Evolutionary conservation across 208 protist genomes (phyloP).

Genomic region (Leishmania arabica): DNA sequence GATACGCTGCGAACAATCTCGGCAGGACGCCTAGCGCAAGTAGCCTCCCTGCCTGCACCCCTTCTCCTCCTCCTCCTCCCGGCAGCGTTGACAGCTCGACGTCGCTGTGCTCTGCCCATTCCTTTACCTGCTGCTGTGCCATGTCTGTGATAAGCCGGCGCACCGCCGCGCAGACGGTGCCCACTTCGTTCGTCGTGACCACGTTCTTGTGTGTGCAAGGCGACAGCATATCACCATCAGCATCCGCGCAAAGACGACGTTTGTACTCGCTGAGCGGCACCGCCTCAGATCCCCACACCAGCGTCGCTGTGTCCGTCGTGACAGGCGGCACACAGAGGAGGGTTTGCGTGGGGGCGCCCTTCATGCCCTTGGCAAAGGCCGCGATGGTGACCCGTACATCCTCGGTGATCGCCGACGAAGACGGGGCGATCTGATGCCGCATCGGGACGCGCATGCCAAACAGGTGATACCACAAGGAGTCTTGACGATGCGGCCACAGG

Average conservation of each 20-base stretch:
- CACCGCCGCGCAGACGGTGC: conserved; percentile 5
- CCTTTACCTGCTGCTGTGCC: conserved; percentile 2
- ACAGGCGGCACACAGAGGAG: conserved; percentile 37
- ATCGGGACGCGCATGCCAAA: conserved; percentile 41
- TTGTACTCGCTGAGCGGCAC: conserved; percentile 4
- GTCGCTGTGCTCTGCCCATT: not conserved
- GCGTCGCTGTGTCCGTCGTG: conserved; percentile 22
- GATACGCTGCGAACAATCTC: conserved; percentile 25
- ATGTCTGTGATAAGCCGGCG: conserved; percentile 13
- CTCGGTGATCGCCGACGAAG: conserved; percentile 9
- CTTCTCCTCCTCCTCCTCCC: not conserved
- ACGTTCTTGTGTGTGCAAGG: not conserved
- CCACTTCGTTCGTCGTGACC: conserved; percentile 30
- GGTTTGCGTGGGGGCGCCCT: conserved; percentile 9
- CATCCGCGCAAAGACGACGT: conserved; percentile 1
- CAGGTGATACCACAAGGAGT: conserved; percentile 57
- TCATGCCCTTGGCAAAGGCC: conserved; percentile 25
- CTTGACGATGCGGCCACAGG: conserved; percentile 36
- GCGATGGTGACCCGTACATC: conserved; percentile 37
- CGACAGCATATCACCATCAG: not conserved
- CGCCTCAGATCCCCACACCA: conserved; percentile 36
- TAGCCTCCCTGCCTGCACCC: not conserved
- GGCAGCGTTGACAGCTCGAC: not conserved
- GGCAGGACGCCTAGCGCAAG: conserved; percentile 27
- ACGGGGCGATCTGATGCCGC: conserved; percentile 29